Evolutionary conservation across 805 yeast species (phyloP).

Genomic region (Spencermartinsiella europaea): DNA sequence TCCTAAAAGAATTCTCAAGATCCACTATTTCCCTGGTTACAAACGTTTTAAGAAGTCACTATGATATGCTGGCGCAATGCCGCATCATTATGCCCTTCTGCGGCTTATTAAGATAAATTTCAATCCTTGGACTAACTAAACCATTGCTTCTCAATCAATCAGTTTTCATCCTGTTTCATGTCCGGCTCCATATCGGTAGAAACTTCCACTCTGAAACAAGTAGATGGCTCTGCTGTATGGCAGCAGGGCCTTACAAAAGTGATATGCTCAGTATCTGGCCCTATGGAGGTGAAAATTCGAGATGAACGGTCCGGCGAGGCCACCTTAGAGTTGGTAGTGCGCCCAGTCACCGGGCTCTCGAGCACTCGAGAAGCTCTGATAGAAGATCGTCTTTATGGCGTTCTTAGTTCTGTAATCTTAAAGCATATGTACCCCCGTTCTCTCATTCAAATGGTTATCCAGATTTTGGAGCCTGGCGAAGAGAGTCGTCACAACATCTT

Average conservation of each 20-base stretch:
- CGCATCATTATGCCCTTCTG: too few species aligned
- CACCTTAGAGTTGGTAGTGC: constrained; percentile 68
- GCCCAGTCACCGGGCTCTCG: constrained; percentile 75
- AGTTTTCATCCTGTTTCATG: background rate
- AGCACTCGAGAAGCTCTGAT: constrained; percentile 68
- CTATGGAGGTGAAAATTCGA: constrained; percentile 74
- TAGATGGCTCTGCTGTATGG: constrained; percentile 76
- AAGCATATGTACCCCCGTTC: constrained; percentile 73
- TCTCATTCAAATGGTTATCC: constrained; percentile 63
- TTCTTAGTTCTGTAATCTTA: constrained; percentile 56
- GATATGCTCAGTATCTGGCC: constrained; percentile 81
- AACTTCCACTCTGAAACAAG: constrained; percentile 41
- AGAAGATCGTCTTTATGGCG: constrained; percentile 62
- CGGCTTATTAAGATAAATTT: too few species aligned
- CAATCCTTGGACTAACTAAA: too few species aligned
- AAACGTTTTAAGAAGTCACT: too few species aligned
- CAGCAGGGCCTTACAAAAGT: constrained; percentile 49
- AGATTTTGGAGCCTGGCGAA: constrained; percentile 53
- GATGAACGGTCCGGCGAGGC: constrained; percentile 81
- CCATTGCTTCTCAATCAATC: too few species aligned
- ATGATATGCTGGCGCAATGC: too few species aligned
- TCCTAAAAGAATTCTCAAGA: too few species aligned
- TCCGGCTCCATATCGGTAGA: background rate
- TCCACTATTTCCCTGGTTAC: too few species aligned
- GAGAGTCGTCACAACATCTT: constrained; percentile 1